Conservation (phyloP, 1,284 basidiomycete genomes). For the Sanghuangporus sanghuang region DNA sequence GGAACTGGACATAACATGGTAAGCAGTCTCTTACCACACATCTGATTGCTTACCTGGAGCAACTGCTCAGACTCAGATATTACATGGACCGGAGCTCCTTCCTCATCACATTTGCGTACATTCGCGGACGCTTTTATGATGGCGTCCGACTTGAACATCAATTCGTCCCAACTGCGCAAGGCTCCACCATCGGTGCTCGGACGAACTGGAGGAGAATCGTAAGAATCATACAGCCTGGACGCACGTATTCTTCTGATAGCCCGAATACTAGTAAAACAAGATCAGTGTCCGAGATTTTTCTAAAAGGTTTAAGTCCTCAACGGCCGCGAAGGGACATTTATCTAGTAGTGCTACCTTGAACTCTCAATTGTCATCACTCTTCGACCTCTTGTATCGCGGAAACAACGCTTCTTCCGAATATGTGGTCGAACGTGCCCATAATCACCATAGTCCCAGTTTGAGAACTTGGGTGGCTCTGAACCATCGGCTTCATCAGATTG, state of each 20-base stretch:
- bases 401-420: slow-evolving; percentile 94
- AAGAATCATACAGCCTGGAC: slow-evolving; percentile 99
- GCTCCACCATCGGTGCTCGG: slow-evolving; percentile 97
- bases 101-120: slow-evolving; percentile 90
- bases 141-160: slow-evolving; percentile 97
- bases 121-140: slow-evolving; percentile 95
- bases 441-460: slow-evolving; percentile 88
- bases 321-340: slow-evolving; percentile 82
- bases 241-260: slow-evolving; percentile 91
- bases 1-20: slow-evolving; percentile 58
- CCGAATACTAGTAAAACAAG: slow-evolving; percentile 92
- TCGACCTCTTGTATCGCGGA: slow-evolving; percentile 89
- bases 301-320: slow-evolving; percentile 90
- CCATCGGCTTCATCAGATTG: slow-evolving; percentile 82
- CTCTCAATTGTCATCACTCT: slow-evolving; percentile 93
- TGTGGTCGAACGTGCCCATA: slow-evolving; percentile 92
- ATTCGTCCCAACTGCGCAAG: slow-evolving; percentile 95
- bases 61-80: too few relatives aligned
- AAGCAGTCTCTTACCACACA: slow-evolving; percentile 4
- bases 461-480: slow-evolving; percentile 60
- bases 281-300: slow-evolving; percentile 90
- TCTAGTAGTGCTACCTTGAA: slow-evolving; percentile 85
- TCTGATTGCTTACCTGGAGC: too few relatives aligned
- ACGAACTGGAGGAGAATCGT: slow-evolving; percentile 97
- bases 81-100: slow-evolving; percentile 95